Evolutionary conservation across 495 filamentous ascomycete species (phyloP), one percentile per base, ranked within the genome.

Genomic region (Trichoderma reesei): DNA sequence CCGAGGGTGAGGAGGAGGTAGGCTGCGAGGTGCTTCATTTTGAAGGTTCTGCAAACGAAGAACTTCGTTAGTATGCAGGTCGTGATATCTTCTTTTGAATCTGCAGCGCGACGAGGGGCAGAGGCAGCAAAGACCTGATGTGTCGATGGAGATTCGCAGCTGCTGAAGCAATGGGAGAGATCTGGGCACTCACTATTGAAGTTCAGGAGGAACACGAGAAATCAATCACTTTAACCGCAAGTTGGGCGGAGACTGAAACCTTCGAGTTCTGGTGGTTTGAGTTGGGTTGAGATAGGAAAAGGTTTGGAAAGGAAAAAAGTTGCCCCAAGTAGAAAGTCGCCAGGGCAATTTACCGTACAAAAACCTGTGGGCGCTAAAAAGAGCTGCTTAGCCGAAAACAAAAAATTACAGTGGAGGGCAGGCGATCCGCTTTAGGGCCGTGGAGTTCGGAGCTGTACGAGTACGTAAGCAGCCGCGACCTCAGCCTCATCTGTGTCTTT

Each of bases 1-100:
- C 85, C 94, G 70, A 98, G 86, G 82, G 81, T 81, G 79, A 97
- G 88, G 76, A 98, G 94, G 72, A 98, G 90, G 87, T 96, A 98
- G 74, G 94, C 92, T 76, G 94, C 95, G 82, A 98, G 89, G 82
- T 98, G 88, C 92, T 98, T 98, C 94, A 98, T 98, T 90, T 87
- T 93, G 81, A 79, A 66, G 71, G 60, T 73, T 64, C 59, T 66
- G 66, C 62, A 65, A 65, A 39, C 26, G 65, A 51, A 66, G 33
- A 31, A 18, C 8, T 14, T 48, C 36, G 63, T 64, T 36, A 64
- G 63, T 39, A 33, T 48, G 26, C 18, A 7, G 1, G 38, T 20
- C 46, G 46, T 20, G 18, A 11, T 33, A 10, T 31, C 3, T 33
- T 56, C 10, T 34, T 31, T 41, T 41, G 34, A 41, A 63, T 38